Evolutionary conservation across 495 filamentous ascomycete genomes (phyloP).

Genomic region (Trichoderma gamsii): DNA sequence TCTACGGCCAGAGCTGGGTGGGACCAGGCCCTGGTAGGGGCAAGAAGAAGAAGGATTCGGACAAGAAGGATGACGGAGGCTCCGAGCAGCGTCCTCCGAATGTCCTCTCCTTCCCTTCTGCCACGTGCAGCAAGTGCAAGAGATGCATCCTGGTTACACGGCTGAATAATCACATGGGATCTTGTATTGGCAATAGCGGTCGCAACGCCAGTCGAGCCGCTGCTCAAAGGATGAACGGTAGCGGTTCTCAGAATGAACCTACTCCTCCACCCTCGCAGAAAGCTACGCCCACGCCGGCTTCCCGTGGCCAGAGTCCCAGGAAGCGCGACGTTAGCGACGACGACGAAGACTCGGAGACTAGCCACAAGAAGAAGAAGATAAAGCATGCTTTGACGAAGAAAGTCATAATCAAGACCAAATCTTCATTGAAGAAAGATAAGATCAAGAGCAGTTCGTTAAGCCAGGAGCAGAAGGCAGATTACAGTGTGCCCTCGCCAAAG

Average conservation of each 20-base stretch:
- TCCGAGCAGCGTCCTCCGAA: constrained; percentile 46
- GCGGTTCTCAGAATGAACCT: constrained; percentile 39
- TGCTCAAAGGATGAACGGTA: constrained; percentile 46
- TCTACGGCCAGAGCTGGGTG: constrained; percentile 72
- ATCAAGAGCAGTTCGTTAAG: constrained; percentile 36
- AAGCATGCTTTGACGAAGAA: constrained; percentile 40
- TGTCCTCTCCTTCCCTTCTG: constrained; percentile 57
- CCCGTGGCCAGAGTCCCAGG: constrained; percentile 39
- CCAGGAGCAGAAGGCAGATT: constrained; percentile 37
- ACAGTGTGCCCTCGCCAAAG: constrained; percentile 33
- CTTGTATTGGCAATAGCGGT: constrained; percentile 71
- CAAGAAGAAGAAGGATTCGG: constrained; percentile 55
- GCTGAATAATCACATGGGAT: constrained; percentile 71
- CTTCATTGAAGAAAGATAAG: constrained; percentile 41
- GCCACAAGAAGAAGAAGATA: constrained; percentile 48
- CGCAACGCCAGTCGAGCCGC: constrained; percentile 58
- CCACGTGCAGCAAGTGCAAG: constrained; percentile 50
- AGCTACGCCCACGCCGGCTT: constrained; percentile 52
- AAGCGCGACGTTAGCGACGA: constrained; percentile 40
- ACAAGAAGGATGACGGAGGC: constrained; percentile 53
- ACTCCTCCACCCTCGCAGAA: constrained; percentile 54
- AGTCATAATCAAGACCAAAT: constrained; percentile 44
- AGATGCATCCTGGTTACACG: constrained; percentile 47
- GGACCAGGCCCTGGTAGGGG: constrained; percentile 46
- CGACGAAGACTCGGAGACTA: constrained; percentile 41